Evolutionary conservation across 2,329 filamentous ascomycete species (phyloP), one percentile per base, ranked within the genome.

Genomic region (Colletotrichum neosansevieriae): DNA sequence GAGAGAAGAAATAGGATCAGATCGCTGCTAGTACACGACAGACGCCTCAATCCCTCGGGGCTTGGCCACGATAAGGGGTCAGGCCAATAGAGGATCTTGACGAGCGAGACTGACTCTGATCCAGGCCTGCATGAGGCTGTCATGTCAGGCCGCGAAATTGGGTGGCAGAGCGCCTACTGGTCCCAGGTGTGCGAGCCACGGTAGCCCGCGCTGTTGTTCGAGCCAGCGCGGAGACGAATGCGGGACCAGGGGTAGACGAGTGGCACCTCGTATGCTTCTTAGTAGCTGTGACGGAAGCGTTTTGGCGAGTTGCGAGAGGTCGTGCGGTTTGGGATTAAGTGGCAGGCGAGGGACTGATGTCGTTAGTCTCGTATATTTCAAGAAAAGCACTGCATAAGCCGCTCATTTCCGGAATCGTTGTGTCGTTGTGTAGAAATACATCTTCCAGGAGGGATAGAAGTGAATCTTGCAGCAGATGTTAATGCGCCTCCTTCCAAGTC

Each of bases 61-160:
- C 63, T 69, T 67, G 63, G 36, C 47, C 36, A 51, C 42, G 50
- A 62, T 19, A 61, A 66, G 57, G 21, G 63, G 50, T 17, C 62
- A 56, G 57, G 19, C 67, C 67, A 69, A 69, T 67, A 29, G 57
- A 69, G 63, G 67, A 58, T 40, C 53, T 67, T 57, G 50, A 49
- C 44, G 67, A 69, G 56, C 67, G 62, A 69, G 61, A 65, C 56
- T 69, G 66, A 66, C 56, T 65, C 66, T 69, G 66, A 60, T 60
- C 61, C 50, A 69, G 63, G 62, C 58, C 44, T 67, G 50, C 62
- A 69, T 61, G 63, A 56, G 60, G 50, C 7, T 67, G 63, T 50
- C 67, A 68, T 68, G 40, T 65, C 61, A 65, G 61, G 65, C 61
- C 65, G 47, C 65, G 54, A 65, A 32, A 65, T 59, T 65, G 61